Evolutionary conservation across 2,329 filamentous ascomycete genomes (phyloP).

Genomic region (Didymella pinodella): DNA sequence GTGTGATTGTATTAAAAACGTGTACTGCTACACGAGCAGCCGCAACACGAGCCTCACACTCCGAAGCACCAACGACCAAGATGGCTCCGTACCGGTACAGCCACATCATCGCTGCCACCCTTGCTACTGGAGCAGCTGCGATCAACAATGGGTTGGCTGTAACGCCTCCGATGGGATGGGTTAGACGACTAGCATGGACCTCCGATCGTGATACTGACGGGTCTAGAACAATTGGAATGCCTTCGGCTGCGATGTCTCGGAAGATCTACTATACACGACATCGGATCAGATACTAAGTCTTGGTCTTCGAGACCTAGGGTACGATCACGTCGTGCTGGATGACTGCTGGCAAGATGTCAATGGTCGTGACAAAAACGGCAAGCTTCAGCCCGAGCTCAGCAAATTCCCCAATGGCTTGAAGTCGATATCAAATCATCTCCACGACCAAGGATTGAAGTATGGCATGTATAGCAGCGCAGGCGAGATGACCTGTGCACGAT

Average conservation of each 20-base stretch:
- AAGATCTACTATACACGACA: constrained; percentile 38
- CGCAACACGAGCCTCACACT: not conserved
- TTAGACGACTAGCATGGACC: constrained; percentile 2
- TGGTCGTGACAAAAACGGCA: constrained; percentile 54
- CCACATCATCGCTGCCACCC: constrained; percentile 20
- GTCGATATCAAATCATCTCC: constrained; percentile 56
- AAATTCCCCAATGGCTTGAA: constrained; percentile 68
- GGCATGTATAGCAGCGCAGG: constrained; percentile 70
- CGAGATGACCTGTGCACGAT: constrained; percentile 62
- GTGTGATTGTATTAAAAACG: constrained; percentile 7
- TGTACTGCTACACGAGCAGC: constrained; percentile 8
- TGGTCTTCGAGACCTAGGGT: constrained; percentile 41
- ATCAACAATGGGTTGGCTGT: constrained; percentile 37
- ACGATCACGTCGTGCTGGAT: constrained; percentile 65
- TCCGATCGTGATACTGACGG: constrained; percentile 5
- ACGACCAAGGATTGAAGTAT: constrained; percentile 62
- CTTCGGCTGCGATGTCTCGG: constrained; percentile 40
- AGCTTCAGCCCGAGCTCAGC: constrained; percentile 57
- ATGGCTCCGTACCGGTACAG: constrained; percentile 25
- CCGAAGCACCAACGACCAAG: not conserved
- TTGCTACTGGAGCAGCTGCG: constrained; percentile 28
- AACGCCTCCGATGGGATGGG: constrained; percentile 38
- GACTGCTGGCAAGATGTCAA: constrained; percentile 64
- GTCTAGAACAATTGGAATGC: constrained; percentile 38
- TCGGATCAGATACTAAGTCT: constrained; percentile 34